A percentile compares a stretch with the other conserved stretches of the same genome.
These are phyloP conservation scores for Penicillium sp. DNA, from an alignment of 2,329 filamentous ascomycete species.

Conservation along the genomic window DNA sequence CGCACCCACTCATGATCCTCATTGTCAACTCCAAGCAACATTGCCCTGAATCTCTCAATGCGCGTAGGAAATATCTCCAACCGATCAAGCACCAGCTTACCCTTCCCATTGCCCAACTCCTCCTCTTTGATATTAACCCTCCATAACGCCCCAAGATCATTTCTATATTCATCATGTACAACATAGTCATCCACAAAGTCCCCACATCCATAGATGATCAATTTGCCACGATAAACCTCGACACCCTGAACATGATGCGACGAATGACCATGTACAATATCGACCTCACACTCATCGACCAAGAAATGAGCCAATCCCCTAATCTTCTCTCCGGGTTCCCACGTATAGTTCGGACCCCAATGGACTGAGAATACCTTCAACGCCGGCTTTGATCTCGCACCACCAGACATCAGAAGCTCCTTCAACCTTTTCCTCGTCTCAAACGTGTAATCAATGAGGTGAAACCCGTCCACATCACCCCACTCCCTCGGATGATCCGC, in stretches of 20 bases:
- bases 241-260: conserved; percentile 44
- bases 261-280: conserved; percentile 44
- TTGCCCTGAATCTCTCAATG: conserved; percentile 34
- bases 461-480: conserved; percentile 33
- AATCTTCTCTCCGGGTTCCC: conserved; percentile 34
- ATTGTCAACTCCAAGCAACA: conserved; percentile 29
- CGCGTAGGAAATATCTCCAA: conserved; percentile 39
- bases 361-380: conserved; percentile 41
- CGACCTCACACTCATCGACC: conserved; percentile 42
- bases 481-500: conserved; percentile 39
- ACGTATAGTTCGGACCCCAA: conserved; percentile 44
- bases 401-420: conserved; percentile 9
- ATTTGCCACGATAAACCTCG: conserved; percentile 34
- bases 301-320: conserved; percentile 38
- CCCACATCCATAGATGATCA: conserved; percentile 44
- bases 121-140: conserved; percentile 30
- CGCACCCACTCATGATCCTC: conserved; percentile 34
- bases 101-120: not conserved
- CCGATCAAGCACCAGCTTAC: conserved; percentile 20
- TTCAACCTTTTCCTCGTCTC: conserved; percentile 24
- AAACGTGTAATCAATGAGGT: conserved; percentile 37
- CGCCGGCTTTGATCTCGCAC: conserved; percentile 7
- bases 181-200: conserved; percentile 47
- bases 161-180: conserved; percentile 33
- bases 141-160: conserved; percentile 43